Base-by-base conservation (phyloP, 1,284 basidiomycete genomes). In the Exobasidium cylindrosporum region DNA sequence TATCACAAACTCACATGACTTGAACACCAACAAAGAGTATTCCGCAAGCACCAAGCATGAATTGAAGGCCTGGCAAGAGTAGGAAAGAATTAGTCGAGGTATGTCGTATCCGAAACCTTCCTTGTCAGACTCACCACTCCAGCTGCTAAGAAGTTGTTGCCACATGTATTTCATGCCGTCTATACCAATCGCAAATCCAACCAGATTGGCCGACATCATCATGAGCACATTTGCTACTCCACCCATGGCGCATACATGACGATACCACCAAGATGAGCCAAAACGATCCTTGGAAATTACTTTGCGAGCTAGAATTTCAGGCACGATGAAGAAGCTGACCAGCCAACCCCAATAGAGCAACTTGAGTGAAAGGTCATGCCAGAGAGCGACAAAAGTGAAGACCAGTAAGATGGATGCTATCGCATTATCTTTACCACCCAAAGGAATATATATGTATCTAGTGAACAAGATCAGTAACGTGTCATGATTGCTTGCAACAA, bases 291-390 rank as follows among this genome's bases (percentile, higher is more conserved):
- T 32, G 13, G 46, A 23, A n/a, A 30, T 11, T 10, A 54, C 24
- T 4, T 29, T 43, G 13, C 35, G 14, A 23, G 58, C 23, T 13
- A 50, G 21, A 14, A 23, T 40, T 80, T 98, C 95, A 0, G 95
- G 95, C 1, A 94, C 69, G 62, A 99, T 88, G 80, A 99, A 97
- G 46, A 96, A 74, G 70, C 87, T 90, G 59, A 96, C 85, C 10
- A 97, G 87, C 95, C 95, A 98, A 0, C 95, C 95, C 96, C 96
- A 99, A 0, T 91, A 88, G 0, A 99, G 84, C 4, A 98, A 84
- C 53, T 85, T 86, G 80, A 96, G 88, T 0, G 89, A 89, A 0
- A 98, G 83, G 78, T 97, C 95, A 76, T 98, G 95, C 96, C 96
- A 99, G 14, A 98, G 83, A 0, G 96, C 96, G n/a, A 97, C 95